These are phyloP conservation scores for Anthoceros angustus DNA, from an alignment of 225 moss, liverwort and hornwort genomes.

Conservation along the genomic window DNA sequence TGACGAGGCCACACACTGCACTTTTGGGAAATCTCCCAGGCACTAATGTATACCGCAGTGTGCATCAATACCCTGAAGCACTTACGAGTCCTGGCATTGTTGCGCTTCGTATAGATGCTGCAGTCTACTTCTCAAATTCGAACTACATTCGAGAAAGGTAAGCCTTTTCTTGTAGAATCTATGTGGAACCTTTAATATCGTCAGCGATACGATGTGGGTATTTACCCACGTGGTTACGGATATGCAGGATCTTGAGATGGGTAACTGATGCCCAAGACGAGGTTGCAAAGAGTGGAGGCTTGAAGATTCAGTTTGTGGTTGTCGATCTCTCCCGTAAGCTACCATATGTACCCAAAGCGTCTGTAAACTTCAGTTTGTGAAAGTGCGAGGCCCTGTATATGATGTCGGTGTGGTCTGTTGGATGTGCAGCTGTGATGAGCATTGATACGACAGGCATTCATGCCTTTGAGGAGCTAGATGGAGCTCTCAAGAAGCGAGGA, in stretches of 20 bases:
- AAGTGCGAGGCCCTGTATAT: background rate
- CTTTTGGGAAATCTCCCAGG: conserved; percentile 49
- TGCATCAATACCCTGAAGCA: conserved; percentile 31
- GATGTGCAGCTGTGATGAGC: conserved; percentile 32
- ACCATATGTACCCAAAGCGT: background rate
- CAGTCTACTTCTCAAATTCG: conserved; percentile 63
- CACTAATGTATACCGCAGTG: conserved; percentile 36
- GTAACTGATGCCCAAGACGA: conserved; percentile 19
- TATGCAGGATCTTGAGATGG: conserved; percentile 16
- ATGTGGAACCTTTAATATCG: background rate
- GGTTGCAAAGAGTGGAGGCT: background rate
- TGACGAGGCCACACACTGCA: conserved; percentile 57
- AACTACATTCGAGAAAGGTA: conserved; percentile 50
- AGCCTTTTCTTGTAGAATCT: background rate
- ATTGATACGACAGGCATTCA: conserved; percentile 46
- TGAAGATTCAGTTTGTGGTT: conserved; percentile 30
- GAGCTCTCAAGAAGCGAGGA: conserved; percentile 18
- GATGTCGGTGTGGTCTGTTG: background rate
- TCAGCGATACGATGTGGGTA: background rate
- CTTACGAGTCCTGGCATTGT: conserved; percentile 34
- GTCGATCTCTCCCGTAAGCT: conserved; percentile 32
- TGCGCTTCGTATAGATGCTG: conserved; percentile 35
- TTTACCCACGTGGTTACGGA: background rate
- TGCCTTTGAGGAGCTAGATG: conserved; percentile 35
- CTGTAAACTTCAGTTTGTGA: background rate